Percentiles rank a stretch among this genome's conserved stretches.
Evolutionary conservation across 2,329 filamentous ascomycete genomes (phyloP).

Genomic region (Pseudodiploospora longispora): DNA sequence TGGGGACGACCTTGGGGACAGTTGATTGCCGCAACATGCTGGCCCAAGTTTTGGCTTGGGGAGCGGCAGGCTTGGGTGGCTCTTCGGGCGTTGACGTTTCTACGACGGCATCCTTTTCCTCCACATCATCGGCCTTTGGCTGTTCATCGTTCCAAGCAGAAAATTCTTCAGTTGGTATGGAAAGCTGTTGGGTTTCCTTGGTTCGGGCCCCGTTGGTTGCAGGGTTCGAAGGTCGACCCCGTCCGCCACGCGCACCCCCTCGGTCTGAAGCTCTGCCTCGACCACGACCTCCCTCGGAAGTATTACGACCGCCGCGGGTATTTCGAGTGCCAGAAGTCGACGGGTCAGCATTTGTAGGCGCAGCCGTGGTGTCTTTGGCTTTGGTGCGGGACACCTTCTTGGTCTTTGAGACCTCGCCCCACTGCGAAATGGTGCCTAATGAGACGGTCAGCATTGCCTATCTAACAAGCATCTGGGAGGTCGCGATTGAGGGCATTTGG

Average conservation of each 20-base stretch:
- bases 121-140: conserved; percentile 23
- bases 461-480: too few relatives aligned
- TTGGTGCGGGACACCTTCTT: conserved; percentile 72
- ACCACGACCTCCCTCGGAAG: conserved; percentile 54
- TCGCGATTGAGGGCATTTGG: too few relatives aligned
- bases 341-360: conserved; percentile 40
- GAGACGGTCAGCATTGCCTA: conserved; percentile 10
- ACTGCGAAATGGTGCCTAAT: conserved; percentile 70
- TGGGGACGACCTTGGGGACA: conserved; percentile 48
- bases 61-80: conserved; percentile 29
- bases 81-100: conserved; percentile 28
- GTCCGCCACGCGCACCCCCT: conserved; percentile 48
- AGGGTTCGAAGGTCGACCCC: conserved; percentile 51
- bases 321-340: conserved; percentile 36
- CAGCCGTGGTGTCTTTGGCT: conserved; percentile 53
- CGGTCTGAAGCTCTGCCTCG: conserved; percentile 56
- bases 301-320: conserved; percentile 53
- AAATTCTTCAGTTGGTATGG: conserved; percentile 64
- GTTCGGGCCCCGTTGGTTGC: conserved; percentile 53
- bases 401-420: conserved; percentile 74
- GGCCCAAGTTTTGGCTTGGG: conserved; percentile 58
- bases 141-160: conserved; percentile 38
- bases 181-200: conserved; percentile 49
- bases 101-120: conserved; percentile 24
- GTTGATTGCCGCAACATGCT: conserved; percentile 62